Evolutionary conservation across 108 stramenopile species (phyloP).

Genomic region (Mediolabrus comicus): DNA sequence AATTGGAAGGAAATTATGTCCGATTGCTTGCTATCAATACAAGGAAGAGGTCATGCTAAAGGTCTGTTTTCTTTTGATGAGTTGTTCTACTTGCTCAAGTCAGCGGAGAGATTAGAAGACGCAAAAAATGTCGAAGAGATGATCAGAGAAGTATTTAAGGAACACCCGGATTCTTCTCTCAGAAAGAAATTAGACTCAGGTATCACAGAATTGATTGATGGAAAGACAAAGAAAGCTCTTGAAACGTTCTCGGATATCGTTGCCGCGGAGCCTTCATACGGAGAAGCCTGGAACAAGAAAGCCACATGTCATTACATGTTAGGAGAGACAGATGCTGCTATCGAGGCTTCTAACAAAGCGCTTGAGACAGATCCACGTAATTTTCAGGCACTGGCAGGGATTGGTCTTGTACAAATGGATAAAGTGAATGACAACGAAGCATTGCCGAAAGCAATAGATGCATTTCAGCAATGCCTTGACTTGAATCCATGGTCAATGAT

Average conservation of each 20-base stretch:
- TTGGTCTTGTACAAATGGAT: conserved; percentile 73
- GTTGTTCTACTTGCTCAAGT: conserved; percentile 47
- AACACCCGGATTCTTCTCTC: conserved; percentile 43
- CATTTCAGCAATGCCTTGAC: conserved; percentile 62
- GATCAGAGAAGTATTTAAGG: conserved; percentile 76
- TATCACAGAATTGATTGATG: conserved; percentile 52
- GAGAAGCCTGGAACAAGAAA: conserved; percentile 75
- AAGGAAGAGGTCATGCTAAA: conserved; percentile 13
- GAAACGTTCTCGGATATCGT: conserved; percentile 48
- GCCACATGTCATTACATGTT: conserved; percentile 51
- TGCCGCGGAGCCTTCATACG: conserved; percentile 61
- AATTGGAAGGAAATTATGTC: conserved; percentile 37
- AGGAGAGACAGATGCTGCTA: conserved; percentile 54
- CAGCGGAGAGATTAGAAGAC: conserved; percentile 49
- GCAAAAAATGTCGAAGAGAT: conserved; percentile 55
- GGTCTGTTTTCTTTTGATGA: conserved; percentile 54
- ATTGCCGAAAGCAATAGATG: conserved; percentile 42
- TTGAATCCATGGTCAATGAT: conserved; percentile 78
- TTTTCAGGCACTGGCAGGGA: conserved; percentile 72
- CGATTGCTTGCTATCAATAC: conserved; percentile 15
- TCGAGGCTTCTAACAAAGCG: conserved; percentile 54
- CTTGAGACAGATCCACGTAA: conserved; percentile 56
- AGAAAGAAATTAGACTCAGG: conserved; percentile 58
- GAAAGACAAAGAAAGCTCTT: conserved; percentile 60
- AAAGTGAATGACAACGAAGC: conserved; percentile 35